Evolutionary conservation across 768 basidiomycete genomes (phyloP), one percentile per base, ranked within the genome.

Genomic region (Termitomyces eurrhizus): DNA sequence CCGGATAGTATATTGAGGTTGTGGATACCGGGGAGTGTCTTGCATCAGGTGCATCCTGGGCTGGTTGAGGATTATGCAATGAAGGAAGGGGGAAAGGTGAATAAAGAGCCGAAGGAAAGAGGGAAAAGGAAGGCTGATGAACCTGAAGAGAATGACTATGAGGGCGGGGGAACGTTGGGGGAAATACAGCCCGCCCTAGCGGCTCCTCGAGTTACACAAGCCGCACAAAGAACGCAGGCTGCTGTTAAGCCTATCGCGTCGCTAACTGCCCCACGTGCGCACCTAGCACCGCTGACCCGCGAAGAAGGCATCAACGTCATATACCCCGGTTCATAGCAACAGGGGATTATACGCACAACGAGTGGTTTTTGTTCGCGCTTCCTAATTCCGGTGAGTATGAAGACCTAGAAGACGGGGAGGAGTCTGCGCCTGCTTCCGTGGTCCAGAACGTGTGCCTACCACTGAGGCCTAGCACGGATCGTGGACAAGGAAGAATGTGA

Each of bases 11-110:
- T 75, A 16, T 65, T 85, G 42, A 74, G 79, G 35, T 66, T 88
- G 36, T 91, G 89, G 90, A 72, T 90, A 46, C 84, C 88, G 0
- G 87, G 82, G 4, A 78, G 73, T 44, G 82, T 92, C 70, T 71
- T 90, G 56, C 70, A 72, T 24, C 70, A 77, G 13, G 85, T 80
- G 7, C 81, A 80, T 57, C 85, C 87, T 6, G 73, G 72, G 18
- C 66, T 88, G 12, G 80, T 80, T 4, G 72, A 79, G 39, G 75
- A 73, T 16, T 87, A 77, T 62, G 78, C 83, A 9, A n/a, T 50
- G 32, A n/a, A 29, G 16, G 49, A 50, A 29, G 49, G 33, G 32
- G 32, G 5, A 2, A 50, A n/a, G 26, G 32, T 4, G 18, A 50
- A 18, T 33, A 33, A 29, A 16, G 32, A n/a, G 18, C 9, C 29